These are phyloP conservation scores for Porodaedalea pini DNA, from an alignment of 1,284 basidiomycete genomes.

Conservation along the genomic window DNA sequence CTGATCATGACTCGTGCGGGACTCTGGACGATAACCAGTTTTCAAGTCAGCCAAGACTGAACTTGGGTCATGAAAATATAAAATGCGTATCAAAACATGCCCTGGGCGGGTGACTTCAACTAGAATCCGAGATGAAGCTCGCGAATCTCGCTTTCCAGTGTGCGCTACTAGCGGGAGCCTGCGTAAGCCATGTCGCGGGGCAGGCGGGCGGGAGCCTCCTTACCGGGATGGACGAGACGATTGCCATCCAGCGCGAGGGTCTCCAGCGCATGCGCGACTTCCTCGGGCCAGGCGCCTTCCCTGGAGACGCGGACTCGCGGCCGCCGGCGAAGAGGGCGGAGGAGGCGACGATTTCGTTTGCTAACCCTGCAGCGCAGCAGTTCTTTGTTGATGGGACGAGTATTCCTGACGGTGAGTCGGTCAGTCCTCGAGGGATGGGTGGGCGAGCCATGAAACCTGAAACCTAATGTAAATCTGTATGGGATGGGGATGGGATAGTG, in stretches of 20 bases:
- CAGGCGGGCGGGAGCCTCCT: slow-evolving; percentile 14
- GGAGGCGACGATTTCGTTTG: slow-evolving; percentile 31
- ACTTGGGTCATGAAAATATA: no score
- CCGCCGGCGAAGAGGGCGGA: slow-evolving; percentile 14
- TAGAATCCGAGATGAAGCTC: slow-evolving; percentile 1
- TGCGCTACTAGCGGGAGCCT: no score
- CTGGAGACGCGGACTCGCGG: slow-evolving; percentile 13
- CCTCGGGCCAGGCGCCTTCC: slow-evolving; percentile 32
- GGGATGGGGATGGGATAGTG: slow-evolving; percentile 28
- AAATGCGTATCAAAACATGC: no score
- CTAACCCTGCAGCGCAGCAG: slow-evolving; percentile 31
- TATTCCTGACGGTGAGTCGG: slow-evolving; percentile 31
- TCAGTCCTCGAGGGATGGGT: neutral
- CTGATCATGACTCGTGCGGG: no score
- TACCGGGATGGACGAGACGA: slow-evolving; percentile 39
- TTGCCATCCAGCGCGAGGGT: slow-evolving; percentile 48
- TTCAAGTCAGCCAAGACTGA: no score
- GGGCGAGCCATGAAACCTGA: neutral
- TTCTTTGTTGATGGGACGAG: slow-evolving; percentile 34
- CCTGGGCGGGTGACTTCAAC: no score
- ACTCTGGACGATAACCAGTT: no score
- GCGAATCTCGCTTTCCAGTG: neutral
- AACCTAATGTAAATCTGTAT: neutral
- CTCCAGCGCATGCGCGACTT: slow-evolving; percentile 41
- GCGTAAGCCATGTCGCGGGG: neutral